phyloP scores from a whole-genome alignment of 2,329 filamentous ascomycete genomes.

The Xylaria sp. region DNA sequence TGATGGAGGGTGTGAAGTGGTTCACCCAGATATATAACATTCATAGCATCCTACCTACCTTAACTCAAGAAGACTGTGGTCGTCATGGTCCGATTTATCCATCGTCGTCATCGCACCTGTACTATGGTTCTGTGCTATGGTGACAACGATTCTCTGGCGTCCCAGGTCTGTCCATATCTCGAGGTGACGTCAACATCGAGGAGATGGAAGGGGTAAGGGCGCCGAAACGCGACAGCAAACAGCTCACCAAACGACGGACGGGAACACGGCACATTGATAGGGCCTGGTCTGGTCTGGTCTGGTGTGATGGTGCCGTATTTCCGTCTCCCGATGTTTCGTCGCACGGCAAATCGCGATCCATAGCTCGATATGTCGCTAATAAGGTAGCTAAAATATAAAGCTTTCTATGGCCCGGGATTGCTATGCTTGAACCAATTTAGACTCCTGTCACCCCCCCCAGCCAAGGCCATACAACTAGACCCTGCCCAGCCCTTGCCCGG shows the following conservation, averaged over 20 bases:
- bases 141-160: not conserved
- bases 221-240: not conserved
- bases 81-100: not conserved
- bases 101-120: not conserved
- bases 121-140: not conserved
- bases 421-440: not conserved
- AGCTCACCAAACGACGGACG: not conserved
- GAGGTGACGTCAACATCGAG: constrained; percentile 15
- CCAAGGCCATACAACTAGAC: too few relatives aligned
- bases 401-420: not conserved
- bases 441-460: not conserved
- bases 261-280: constrained; percentile 1
- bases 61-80: not conserved
- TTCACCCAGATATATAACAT: not conserved
- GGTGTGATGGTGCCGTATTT: not conserved
- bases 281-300: too few relatives aligned
- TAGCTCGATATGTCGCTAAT: not conserved
- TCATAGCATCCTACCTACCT: not conserved
- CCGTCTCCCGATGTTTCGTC: not conserved
- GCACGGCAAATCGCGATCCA: constrained; percentile 27
- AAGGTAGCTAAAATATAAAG: too few relatives aligned
- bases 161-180: not conserved
- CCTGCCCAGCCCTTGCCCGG: too few relatives aligned
- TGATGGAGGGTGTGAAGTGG: too few relatives aligned
- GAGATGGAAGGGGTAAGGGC: not conserved